Evolutionary conservation across 2,329 filamentous ascomycete genomes (phyloP), one percentile per base, ranked within the genome.

Genomic region (Simplicillium sp.): DNA sequence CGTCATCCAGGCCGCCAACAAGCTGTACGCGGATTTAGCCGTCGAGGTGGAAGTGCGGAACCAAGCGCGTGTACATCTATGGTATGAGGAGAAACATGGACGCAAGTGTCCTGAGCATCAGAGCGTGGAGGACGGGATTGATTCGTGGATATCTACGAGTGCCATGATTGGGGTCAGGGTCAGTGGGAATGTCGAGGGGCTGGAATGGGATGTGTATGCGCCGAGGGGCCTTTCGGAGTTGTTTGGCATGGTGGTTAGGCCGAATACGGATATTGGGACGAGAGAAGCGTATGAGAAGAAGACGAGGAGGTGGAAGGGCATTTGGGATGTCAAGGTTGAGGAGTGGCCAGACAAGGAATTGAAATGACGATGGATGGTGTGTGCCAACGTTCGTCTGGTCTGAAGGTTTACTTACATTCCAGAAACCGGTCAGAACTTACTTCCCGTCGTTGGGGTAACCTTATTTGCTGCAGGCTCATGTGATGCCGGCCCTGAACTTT

Each of bases 51-150:
- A 64, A 43, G 61, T 64, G 12, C 55, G 60, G 12, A 64, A 64
- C 32, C 60, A 64, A 38, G 60, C 60, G 3, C 54, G 60, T 8
- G 60, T 64, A 11, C 60, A 64, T 34, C 45, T 64, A 0, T 64
- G 60, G 60, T 64, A 61, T 15, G 48, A 47, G 37, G 33, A 51
- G 28, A 59, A 56, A 32, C 59, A 56, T 12, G 57, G 60, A 5
- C 43, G 46, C 0, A 46, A 51, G 2, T 62, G 58, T 18, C 47
- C 60, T 1, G 47, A 46, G 11, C 58, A 61, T 12, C 34, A 33
- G 11, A 58, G 54, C 1, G 50, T 51, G 0, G 60, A 64, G 28
- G 53, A 48, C 1, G 58, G 56, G 0, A 64, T 64, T 36, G 50
- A 52, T 15, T 46, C 54, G 1, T 64, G 59, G 59, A 54, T 60